Conservation (phyloP, 768 basidiomycete genomes). For the Mrakia blollopis region DNA sequence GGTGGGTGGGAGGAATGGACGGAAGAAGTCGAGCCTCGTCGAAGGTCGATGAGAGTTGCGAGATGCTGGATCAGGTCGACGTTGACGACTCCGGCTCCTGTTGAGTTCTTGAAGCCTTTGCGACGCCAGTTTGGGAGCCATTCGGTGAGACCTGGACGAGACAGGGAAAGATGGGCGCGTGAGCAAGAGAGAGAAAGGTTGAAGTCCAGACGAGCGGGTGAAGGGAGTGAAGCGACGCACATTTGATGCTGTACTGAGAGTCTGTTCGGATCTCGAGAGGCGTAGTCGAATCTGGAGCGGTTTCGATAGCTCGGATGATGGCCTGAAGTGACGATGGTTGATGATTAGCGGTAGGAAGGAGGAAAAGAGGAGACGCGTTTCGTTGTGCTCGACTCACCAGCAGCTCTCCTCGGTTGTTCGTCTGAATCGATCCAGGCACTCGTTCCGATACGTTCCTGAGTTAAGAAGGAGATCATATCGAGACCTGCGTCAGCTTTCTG, state of each 20-base stretch:
- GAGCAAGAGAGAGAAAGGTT: too few relatives aligned
- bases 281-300: neutral
- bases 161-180: neutral
- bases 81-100: neutral
- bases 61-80: conserved; percentile 28
- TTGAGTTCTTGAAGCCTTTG: neutral
- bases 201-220: too few relatives aligned
- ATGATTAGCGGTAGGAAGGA: too few relatives aligned
- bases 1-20: neutral
- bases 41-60: conserved; percentile 18
- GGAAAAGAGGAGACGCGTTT: neutral
- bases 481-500: neutral
- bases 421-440: conserved; percentile 24
- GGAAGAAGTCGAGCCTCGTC: conserved; percentile 2
- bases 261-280: conserved; percentile 33
- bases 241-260: conserved; percentile 12
- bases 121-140: conserved; percentile 25
- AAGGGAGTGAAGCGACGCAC: neutral
- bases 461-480: neutral
- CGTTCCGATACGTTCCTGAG: conserved; percentile 22
- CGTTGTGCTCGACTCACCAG: conserved; percentile 5
- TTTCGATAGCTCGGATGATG: conserved; percentile 29
- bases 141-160: neutral
- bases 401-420: conserved; percentile 31
- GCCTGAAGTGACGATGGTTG: conserved; percentile 2